phyloP scores from a whole-genome alignment of 2,329 filamentous ascomycete species.

The Xylariales sp. region DNA sequence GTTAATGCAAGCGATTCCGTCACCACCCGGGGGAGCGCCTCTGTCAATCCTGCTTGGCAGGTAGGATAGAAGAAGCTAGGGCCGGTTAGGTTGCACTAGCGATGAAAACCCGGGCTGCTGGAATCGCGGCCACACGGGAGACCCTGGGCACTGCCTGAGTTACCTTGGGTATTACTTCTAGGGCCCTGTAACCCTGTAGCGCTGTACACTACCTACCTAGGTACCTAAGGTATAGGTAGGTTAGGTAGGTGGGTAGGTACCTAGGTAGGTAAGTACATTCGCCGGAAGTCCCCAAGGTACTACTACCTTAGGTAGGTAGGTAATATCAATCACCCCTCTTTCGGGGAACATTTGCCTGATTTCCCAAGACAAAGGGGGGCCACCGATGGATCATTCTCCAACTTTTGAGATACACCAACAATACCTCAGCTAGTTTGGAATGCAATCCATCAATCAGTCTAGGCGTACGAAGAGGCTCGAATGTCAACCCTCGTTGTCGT shows the following conservation, averaged over 20 bases:
- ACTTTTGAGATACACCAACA: not conserved
- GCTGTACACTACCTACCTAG: too few relatives aligned
- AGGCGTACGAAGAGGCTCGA: conserved; percentile 3
- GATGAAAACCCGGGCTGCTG: conserved; percentile 40
- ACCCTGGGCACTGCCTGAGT: not conserved
- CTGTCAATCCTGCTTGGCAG: conserved; percentile 21
- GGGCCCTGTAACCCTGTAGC: too few relatives aligned
- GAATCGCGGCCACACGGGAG: conserved; percentile 28
- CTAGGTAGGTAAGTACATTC: too few relatives aligned
- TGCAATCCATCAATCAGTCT: conserved; percentile 1
- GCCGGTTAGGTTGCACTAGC: conserved; percentile 27
- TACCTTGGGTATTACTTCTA: too few relatives aligned
- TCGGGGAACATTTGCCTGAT: conserved; percentile 3
- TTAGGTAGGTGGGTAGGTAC: too few relatives aligned
- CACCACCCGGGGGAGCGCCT: conserved; percentile 42
- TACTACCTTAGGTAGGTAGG: not conserved
- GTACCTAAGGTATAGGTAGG: too few relatives aligned
- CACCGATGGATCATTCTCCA: conserved; percentile 12
- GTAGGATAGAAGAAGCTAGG: conserved; percentile 6
- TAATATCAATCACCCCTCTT: not conserved
- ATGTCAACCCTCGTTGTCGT: not conserved
- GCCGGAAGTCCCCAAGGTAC: not conserved
- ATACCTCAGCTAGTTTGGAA: conserved; percentile 16
- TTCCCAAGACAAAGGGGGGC: conserved; percentile 2
- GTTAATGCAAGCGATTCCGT: conserved; percentile 48